Base-by-base conservation (phyloP, 306 rosid species). In the Oemleria cerasiformis region DNA sequence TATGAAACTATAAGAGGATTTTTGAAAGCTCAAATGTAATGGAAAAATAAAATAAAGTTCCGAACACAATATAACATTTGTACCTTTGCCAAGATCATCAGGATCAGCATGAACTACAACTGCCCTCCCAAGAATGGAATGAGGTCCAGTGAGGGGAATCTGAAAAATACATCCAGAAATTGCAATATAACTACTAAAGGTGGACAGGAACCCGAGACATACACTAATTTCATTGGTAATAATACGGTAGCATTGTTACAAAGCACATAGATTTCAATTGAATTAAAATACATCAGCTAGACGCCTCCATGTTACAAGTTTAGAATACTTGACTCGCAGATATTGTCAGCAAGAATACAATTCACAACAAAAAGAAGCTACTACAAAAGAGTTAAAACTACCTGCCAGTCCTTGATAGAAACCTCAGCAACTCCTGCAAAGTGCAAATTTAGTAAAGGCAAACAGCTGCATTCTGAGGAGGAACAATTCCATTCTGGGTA, bases 51-150 rank as follows among this genome's bases (percentile, higher is more conserved):
- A 30, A 30, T 30, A 30, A 30, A 30, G 3, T 20, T 13, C 17
- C 54, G 36, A 4, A 34, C 7, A 21, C 17, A 17, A 49, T 8
- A 49, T 17, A 5, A 34, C 10, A 23, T 6, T 19, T 43, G 71
- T 84, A 94, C 97, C 98, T 89, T 81, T 83, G 49, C 98, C 97
- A 78, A 91, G 96, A 82, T 94, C 98, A 86, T 94, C 97, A 59
- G 96, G 91, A 82, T 91, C 98, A 53, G 81, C 90, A 75, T 94
- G 98, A 70, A 94, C 98, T 63, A 94, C 98, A 76, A 94, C 90
- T 68, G 98, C 97, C 83, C 97, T 91, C 79, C 97, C 98, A 17
- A 94, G 76, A 63, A 94, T 87, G 51, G 96, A 86, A 83, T 91
- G 53, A 43, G 91, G 87, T 68, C 98, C 98, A 51, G 50, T 77